A percentile compares a stretch with the other conserved stretches of the same genome.
Evolutionary conservation across 108 stramenopile species (phyloP).

Genomic region (Conticribra guillardii): DNA sequence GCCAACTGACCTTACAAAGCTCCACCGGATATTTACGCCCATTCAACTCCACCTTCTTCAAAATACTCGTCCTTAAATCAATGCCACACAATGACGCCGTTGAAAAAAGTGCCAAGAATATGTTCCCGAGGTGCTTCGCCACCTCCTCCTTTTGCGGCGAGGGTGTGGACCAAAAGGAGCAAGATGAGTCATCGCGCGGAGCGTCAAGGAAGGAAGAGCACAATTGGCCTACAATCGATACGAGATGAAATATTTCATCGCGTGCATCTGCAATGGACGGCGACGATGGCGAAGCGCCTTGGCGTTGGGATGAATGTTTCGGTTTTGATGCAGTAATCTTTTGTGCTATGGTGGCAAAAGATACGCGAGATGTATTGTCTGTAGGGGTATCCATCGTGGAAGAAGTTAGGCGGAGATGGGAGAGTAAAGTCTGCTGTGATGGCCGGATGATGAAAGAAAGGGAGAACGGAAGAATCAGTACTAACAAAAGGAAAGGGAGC

Average conservation of each 20-base stretch:
- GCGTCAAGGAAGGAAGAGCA: conserved; percentile 17
- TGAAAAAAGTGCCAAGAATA: conserved; percentile 37
- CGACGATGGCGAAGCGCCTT: neutral
- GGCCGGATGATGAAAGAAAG: no score
- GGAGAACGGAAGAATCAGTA: no score
- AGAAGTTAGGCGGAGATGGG: no score
- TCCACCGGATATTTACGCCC: conserved; percentile 86
- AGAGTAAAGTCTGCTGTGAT: no score
- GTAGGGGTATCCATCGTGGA: no score
- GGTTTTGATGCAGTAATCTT: neutral
- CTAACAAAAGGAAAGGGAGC: no score
- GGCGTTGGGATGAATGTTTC: neutral
- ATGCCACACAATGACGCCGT: conserved; percentile 23
- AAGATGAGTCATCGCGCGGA: conserved; percentile 3
- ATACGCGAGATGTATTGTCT: neutral
- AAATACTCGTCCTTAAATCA: conserved; percentile 52
- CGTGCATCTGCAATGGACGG: conserved; percentile 17
- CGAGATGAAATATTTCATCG: conserved; percentile 26
- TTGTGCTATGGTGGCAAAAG: neutral
- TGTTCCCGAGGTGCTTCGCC: conserved; percentile 6
- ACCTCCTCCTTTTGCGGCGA: conserved; percentile 1
- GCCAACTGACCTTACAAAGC: conserved; percentile 70
- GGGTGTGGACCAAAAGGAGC: neutral
- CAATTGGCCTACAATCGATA: conserved; percentile 12
- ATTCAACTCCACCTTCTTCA: conserved; percentile 80